phyloP scores from a whole-genome alignment of 2,329 filamentous ascomycete genomes.

The Hymenoscyphus salicellus region DNA sequence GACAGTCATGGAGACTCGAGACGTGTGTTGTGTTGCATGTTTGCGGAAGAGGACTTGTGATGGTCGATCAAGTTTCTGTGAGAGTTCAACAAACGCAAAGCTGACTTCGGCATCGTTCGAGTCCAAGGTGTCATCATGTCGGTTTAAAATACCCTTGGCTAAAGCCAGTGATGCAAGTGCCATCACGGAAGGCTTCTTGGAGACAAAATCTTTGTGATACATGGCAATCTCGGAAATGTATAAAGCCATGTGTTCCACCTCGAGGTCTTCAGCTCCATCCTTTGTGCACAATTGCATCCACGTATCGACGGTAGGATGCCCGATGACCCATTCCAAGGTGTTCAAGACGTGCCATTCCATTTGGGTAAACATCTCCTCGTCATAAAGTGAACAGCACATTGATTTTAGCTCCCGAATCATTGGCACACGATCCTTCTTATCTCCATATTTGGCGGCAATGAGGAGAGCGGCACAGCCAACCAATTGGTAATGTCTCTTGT shows the following conservation, averaged over 20 bases:
- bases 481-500: conserved; percentile 98
- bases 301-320: conserved; percentile 91
- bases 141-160: conserved; percentile 78
- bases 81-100: conserved; percentile 53
- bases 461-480: conserved; percentile 94
- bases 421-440: conserved; percentile 98
- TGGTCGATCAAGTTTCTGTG: conserved; percentile 62
- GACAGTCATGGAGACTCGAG: conserved; percentile 60
- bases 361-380: conserved; percentile 99
- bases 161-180: conserved; percentile 83
- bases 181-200: conserved; percentile 85
- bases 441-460: conserved; percentile 97
- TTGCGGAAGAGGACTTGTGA: conserved; percentile 67
- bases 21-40: conserved; percentile 64
- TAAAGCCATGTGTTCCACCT: conserved; percentile 90
- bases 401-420: conserved; percentile 96
- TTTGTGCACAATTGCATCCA: conserved; percentile 85
- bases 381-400: conserved; percentile 98
- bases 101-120: conserved; percentile 68
- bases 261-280: conserved; percentile 69
- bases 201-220: conserved; percentile 96
- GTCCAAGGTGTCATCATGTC: conserved; percentile 66
- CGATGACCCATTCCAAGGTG: conserved; percentile 93
- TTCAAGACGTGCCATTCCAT: conserved; percentile 99
- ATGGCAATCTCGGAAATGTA: conserved; percentile 94